Conservation (phyloP, 306 rosid genomes). For the Betula pendula region DNA sequence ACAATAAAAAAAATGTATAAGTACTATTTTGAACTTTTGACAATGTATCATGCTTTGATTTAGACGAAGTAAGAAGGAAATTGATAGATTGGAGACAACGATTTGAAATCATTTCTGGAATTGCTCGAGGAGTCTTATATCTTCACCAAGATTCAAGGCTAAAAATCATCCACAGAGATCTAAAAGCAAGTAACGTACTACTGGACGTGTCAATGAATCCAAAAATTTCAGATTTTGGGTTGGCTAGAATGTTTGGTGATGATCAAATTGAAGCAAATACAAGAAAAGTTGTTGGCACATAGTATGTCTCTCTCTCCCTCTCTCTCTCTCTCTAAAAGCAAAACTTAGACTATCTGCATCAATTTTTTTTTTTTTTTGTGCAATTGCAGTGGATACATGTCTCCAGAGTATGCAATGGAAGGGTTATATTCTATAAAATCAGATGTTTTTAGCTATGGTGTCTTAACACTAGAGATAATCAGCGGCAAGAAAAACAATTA, state of each 20-base stretch:
- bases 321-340: not conserved
- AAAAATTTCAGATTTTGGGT: constrained; percentile 47
- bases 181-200: constrained; percentile 46
- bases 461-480: constrained; percentile 34
- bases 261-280: constrained; percentile 34
- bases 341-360: not conserved
- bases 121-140: constrained; percentile 53
- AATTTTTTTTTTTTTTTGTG: not conserved
- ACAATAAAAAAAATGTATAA: not conserved
- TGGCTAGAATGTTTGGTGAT: constrained; percentile 48
- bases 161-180: constrained; percentile 44
- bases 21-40: not conserved
- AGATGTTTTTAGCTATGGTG: constrained; percentile 45
- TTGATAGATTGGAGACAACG: constrained; percentile 41
- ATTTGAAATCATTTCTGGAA: constrained; percentile 44
- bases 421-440: constrained; percentile 40
- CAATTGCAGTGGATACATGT: constrained; percentile 38
- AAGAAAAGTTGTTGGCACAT: not conserved
- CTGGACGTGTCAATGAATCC: constrained; percentile 42
- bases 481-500: constrained; percentile 42
- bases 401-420: constrained; percentile 43
- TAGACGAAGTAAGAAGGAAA: constrained; percentile 36
- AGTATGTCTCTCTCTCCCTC: not conserved
- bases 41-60: not conserved
- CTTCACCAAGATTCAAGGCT: constrained; percentile 58